Evolutionary conservation across 2,329 filamentous ascomycete species (phyloP).

Genomic region (Penicillium sp.): DNA sequence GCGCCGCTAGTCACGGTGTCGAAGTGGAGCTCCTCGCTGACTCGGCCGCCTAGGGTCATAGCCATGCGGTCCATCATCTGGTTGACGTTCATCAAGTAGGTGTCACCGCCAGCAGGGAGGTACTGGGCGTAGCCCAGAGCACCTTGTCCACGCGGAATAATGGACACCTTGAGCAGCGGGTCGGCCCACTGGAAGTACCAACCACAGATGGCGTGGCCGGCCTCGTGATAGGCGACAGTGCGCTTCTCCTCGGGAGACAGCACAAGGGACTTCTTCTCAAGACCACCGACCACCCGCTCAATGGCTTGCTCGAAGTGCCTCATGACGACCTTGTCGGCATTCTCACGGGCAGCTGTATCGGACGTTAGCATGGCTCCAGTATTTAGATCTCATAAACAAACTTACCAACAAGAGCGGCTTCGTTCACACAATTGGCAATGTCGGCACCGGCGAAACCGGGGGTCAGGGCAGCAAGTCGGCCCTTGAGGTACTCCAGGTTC

Average conservation of each 20-base stretch:
- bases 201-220: slow-evolving; percentile 94
- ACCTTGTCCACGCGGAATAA: slow-evolving; percentile 91
- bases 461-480: slow-evolving; percentile 83
- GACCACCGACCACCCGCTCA: slow-evolving; percentile 89
- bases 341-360: slow-evolving; percentile 68
- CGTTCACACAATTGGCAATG: slow-evolving; percentile 97
- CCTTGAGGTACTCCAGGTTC: slow-evolving; percentile 79
- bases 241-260: slow-evolving; percentile 90
- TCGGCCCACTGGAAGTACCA: slow-evolving; percentile 98
- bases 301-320: slow-evolving; percentile 95
- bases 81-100: slow-evolving; percentile 90
- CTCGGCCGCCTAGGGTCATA: slow-evolving; percentile 93
- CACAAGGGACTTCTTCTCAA: slow-evolving; percentile 96
- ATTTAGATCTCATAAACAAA: slow-evolving; percentile 6
- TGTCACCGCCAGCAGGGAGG: slow-evolving; percentile 74
- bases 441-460: slow-evolving; percentile 96
- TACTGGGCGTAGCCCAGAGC: slow-evolving; percentile 96
- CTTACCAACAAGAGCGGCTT: slow-evolving; percentile 91
- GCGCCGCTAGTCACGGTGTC: slow-evolving; percentile 92
- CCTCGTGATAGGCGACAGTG: slow-evolving; percentile 96
- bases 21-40: slow-evolving; percentile 95
- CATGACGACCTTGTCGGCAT: slow-evolving; percentile 77
- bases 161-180: slow-evolving; percentile 94
- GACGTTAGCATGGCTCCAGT: slow-evolving; percentile 37
- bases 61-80: slow-evolving; percentile 99